Percentiles rank a stretch among this genome's conserved stretches.
phyloP scores from a whole-genome alignment of 2,329 filamentous ascomycete genomes.

The Graphilbum fragrans region DNA sequence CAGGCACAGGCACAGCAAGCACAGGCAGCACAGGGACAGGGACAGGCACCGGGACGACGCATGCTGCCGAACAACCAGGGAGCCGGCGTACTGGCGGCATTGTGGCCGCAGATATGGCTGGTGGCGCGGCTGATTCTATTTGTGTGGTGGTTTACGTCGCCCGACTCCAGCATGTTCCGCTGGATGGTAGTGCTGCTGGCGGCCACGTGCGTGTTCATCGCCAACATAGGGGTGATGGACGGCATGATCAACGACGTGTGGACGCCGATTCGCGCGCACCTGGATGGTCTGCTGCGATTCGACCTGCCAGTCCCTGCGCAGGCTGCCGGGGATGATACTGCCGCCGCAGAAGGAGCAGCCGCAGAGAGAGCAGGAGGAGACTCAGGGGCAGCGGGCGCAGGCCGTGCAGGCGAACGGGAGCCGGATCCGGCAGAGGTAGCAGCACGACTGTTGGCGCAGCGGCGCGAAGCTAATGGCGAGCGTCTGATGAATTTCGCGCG shows the following conservation, averaged over 20 bases:
- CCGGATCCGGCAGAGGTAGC: slow-evolving; percentile 39
- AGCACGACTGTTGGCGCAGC: slow-evolving; percentile 38
- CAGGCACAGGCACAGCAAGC: too few species aligned
- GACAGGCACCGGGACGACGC: too few species aligned
- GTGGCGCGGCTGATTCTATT: slow-evolving; percentile 44
- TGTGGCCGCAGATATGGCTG: slow-evolving; percentile 54
- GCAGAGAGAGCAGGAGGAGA: neutral
- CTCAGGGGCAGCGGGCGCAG: neutral
- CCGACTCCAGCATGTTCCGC: slow-evolving; percentile 44
- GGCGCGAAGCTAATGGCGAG: slow-evolving; percentile 29
- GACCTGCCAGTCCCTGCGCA: too few species aligned
- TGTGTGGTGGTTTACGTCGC: slow-evolving; percentile 53
- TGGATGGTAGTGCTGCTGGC: slow-evolving; percentile 43
- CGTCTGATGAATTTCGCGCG: slow-evolving; percentile 39
- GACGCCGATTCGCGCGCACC: slow-evolving; percentile 43
- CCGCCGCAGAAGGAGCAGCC: slow-evolving; percentile 10
- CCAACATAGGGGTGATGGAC: slow-evolving; percentile 47
- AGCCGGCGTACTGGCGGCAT: slow-evolving; percentile 24
- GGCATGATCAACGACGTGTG: slow-evolving; percentile 41
- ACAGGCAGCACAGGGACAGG: slow-evolving; percentile 11
- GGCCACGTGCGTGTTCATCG: slow-evolving; percentile 42
- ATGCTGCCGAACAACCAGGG: slow-evolving; percentile 27
- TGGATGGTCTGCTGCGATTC: slow-evolving; percentile 47
- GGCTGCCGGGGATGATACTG: too few species aligned
- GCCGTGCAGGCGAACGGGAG: slow-evolving; percentile 8